Conservation (phyloP, 768 basidiomycete genomes). For the Mycena amicta region DNA sequence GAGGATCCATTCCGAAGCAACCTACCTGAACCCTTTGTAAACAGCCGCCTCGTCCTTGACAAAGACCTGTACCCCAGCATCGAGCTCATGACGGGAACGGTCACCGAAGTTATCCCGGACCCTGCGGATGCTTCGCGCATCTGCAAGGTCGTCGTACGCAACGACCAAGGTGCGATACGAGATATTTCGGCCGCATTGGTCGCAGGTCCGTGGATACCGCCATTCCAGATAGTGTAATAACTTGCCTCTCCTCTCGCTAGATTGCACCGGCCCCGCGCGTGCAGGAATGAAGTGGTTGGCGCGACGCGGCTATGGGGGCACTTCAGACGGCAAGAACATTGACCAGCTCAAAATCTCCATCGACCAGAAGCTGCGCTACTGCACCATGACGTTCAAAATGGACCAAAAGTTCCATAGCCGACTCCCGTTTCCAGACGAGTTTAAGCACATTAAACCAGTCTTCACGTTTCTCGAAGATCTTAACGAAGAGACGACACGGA, state of each 20-base stretch:
- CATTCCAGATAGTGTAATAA: background rate
- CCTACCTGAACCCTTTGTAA: too few species aligned
- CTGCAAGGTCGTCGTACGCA: conserved; percentile 20
- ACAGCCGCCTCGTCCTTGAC: conserved; percentile 26
- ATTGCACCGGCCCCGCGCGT: conserved; percentile 29
- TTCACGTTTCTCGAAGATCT: conserved; percentile 12
- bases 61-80: conserved; percentile 24
- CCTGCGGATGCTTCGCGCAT: conserved; percentile 11
- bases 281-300: background rate
- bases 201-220: conserved; percentile 23
- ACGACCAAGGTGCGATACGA: conserved; percentile 6
- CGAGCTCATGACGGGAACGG: conserved; percentile 28
- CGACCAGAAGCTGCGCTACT: background rate
- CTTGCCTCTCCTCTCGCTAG: conserved; percentile 17
- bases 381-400: background rate
- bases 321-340: background rate
- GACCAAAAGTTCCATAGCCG: conserved; percentile 7
- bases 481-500: conserved; percentile 5
- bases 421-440: conserved; percentile 22
- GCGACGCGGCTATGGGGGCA: background rate
- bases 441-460: conserved; percentile 1
- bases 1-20: too few species aligned
- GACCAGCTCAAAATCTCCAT: background rate
- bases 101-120: conserved; percentile 25
- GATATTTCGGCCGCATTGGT: conserved; percentile 23